Evolutionary conservation across 2,329 filamentous ascomycete species (phyloP).

Genomic region (Epichloe glyceriae): DNA sequence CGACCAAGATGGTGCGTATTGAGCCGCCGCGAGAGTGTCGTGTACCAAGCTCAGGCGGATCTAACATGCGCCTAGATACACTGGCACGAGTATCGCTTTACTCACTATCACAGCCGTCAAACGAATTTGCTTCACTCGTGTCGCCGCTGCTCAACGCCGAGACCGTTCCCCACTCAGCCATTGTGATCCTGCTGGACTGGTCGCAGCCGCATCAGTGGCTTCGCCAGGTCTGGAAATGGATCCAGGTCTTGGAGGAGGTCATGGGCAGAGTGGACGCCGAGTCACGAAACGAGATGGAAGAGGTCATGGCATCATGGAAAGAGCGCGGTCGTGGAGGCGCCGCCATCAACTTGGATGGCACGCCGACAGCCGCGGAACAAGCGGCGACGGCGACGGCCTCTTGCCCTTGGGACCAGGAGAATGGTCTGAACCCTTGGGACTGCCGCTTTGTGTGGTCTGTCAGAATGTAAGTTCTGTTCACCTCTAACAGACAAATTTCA

Average conservation of each 20-base stretch:
- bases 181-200: constrained; percentile 93
- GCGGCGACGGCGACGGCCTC: constrained; percentile 50
- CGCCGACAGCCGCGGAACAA: constrained; percentile 36
- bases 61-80: constrained; percentile 50
- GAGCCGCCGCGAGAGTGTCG: neutral
- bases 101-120: constrained; percentile 72
- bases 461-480: constrained; percentile 58
- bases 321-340: constrained; percentile 58
- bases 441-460: constrained; percentile 88
- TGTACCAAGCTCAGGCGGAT: neutral
- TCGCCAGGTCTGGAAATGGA: constrained; percentile 78
- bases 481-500: neutral
- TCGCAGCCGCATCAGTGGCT: constrained; percentile 88
- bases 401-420: constrained; percentile 77
- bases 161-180: constrained; percentile 72
- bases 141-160: constrained; percentile 73
- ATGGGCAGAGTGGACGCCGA: constrained; percentile 61
- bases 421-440: constrained; percentile 79
- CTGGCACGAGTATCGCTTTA: constrained; percentile 83
- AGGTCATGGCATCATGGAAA: constrained; percentile 68
- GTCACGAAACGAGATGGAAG: constrained; percentile 73
- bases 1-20: constrained; percentile 73
- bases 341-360: constrained; percentile 49
- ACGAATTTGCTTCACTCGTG: constrained; percentile 69
- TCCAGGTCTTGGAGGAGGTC: constrained; percentile 67